These are phyloP conservation scores for Aspergillus luchuensis DNA, from an alignment of 2,329 filamentous ascomycete species.

Conservation along the genomic window DNA sequence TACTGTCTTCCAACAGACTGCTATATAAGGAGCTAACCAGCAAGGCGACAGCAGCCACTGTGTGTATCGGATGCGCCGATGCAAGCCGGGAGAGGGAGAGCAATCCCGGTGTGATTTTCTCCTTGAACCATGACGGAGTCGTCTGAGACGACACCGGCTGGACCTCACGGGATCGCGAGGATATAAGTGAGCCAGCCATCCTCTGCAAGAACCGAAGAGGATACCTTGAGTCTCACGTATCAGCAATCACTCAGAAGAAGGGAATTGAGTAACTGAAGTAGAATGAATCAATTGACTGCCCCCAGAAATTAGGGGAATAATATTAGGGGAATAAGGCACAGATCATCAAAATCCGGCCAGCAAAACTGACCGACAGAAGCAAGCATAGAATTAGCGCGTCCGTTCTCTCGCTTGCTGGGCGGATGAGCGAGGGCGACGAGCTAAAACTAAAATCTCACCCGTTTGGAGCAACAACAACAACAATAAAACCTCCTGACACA, in stretches of 20 bases:
- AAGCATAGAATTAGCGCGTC: too few species aligned
- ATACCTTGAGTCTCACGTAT: too few species aligned
- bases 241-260: not conserved
- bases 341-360: not conserved
- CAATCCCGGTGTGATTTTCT: not conserved
- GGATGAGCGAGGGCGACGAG: too few species aligned
- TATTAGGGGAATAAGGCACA: not conserved
- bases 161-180: not conserved
- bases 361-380: too few species aligned
- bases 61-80: not conserved
- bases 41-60: not conserved
- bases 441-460: too few species aligned
- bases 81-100: slow-evolving; percentile 1
- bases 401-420: too few species aligned
- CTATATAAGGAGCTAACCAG: slow-evolving; percentile 1
- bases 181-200: not conserved
- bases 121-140: not conserved
- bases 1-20: slow-evolving; percentile 1
- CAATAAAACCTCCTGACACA: too few species aligned
- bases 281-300: too few species aligned
- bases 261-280: not conserved
- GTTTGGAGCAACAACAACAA: too few species aligned
- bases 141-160: not conserved
- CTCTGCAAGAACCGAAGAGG: not conserved
- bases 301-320: not conserved